Conservation (phyloP, 148 eudicot species). For the Drosera capensis region DNA sequence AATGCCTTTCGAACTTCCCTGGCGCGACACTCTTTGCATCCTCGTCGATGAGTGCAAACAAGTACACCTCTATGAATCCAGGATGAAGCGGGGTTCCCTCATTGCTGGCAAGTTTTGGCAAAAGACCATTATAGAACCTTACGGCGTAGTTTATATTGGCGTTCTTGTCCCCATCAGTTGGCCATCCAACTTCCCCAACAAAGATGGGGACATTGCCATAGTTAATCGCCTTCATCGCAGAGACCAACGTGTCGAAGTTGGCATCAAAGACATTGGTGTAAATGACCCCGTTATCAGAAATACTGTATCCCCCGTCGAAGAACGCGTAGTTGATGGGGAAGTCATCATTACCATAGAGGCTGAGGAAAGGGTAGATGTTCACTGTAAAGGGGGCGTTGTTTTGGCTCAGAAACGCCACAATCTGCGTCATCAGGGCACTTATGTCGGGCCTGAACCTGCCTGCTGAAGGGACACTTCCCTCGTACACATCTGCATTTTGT, state of each 20-base stretch:
- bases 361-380: slow-evolving; percentile 81
- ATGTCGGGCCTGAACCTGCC: slow-evolving; percentile 64
- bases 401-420: slow-evolving; percentile 42
- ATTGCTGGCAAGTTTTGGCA: slow-evolving; percentile 43
- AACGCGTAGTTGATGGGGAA: slow-evolving; percentile 83
- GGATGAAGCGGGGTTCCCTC: slow-evolving; percentile 78
- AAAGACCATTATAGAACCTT: slow-evolving; percentile 62
- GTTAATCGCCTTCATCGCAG: slow-evolving; percentile 47
- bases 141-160: slow-evolving; percentile 41
- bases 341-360: slow-evolving; percentile 45
- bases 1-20: slow-evolving; percentile 75
- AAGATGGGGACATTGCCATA: slow-evolving; percentile 36
- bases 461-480: slow-evolving; percentile 61
- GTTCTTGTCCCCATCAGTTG: slow-evolving; percentile 70
- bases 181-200: slow-evolving; percentile 96
- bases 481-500: slow-evolving; percentile 65
- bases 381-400: slow-evolving; percentile 77
- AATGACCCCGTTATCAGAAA: slow-evolving; percentile 39
- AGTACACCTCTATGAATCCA: slow-evolving; percentile 59
- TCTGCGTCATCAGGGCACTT: slow-evolving; percentile 32
- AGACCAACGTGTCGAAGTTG: slow-evolving; percentile 67
- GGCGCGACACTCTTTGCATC: slow-evolving; percentile 69
- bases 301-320: slow-evolving; percentile 48
- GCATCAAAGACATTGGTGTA: slow-evolving; percentile 90
- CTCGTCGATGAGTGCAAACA: slow-evolving; percentile 75